Evolutionary conservation across 805 yeast species (phyloP).

Genomic region (Nakazawaea populi): DNA sequence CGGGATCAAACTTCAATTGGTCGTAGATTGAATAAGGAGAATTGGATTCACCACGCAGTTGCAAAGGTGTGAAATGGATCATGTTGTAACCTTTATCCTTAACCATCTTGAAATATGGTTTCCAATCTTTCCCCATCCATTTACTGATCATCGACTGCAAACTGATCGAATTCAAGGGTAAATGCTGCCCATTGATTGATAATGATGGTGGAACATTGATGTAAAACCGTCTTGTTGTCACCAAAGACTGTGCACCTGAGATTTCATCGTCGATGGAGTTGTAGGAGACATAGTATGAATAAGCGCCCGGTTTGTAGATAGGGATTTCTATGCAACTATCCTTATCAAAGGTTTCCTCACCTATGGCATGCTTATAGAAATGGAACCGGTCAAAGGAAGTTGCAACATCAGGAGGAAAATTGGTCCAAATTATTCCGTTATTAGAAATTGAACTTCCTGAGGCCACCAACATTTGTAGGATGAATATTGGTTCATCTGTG

Average conservation of each 20-base stretch:
- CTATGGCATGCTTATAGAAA: conserved; percentile 46
- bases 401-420: conserved; percentile 47
- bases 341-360: conserved; percentile 48
- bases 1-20: conserved; percentile 73
- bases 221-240: conserved; percentile 55
- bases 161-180: conserved; percentile 74
- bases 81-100: conserved; percentile 82
- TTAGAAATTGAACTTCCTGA: conserved; percentile 73
- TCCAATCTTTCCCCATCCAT: conserved; percentile 86
- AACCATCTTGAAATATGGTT: conserved; percentile 52
- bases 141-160: conserved; percentile 85
- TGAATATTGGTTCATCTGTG: conserved; percentile 30
- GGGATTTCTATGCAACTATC: conserved; percentile 58
- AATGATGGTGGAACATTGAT: conserved; percentile 81
- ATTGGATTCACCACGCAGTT: conserved; percentile 80
- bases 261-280: conserved; percentile 24
- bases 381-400: conserved; percentile 49
- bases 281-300: conserved; percentile 65
- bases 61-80: conserved; percentile 95
- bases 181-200: conserved; percentile 42
- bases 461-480: conserved; percentile 55
- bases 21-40: conserved; percentile 92
- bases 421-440: conserved; percentile 68
- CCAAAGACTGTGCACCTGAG: conserved; percentile 23
- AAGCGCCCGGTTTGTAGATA: conserved; percentile 73